phyloP scores from a whole-genome alignment of 768 basidiomycete species.

The Mycena galopus region DNA sequence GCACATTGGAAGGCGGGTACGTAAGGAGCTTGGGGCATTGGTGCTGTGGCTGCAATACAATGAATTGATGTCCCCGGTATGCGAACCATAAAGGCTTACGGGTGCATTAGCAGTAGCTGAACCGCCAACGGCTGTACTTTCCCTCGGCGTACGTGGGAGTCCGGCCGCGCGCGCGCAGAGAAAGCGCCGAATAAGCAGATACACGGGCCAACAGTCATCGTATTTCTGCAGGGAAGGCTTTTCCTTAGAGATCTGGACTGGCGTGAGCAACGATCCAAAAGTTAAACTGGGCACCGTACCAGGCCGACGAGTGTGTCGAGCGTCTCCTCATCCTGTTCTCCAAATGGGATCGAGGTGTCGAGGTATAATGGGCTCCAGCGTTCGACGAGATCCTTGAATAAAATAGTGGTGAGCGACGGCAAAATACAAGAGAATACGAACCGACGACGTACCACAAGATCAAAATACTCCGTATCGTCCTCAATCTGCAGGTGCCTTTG shows the following conservation, averaged over 20 bases:
- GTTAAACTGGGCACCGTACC: background rate
- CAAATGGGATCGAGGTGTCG: background rate
- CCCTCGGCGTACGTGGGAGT: background rate
- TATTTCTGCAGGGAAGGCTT: background rate
- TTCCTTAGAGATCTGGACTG: background rate
- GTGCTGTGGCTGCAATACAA: background rate
- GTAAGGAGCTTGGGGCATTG: background rate
- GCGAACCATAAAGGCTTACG: background rate
- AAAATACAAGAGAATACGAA: background rate
- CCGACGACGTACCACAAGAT: constrained; percentile 2
- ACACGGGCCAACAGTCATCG: background rate
- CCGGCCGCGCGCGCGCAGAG: background rate
- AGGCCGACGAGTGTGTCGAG: background rate
- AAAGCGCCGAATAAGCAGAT: background rate
- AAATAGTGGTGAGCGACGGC: background rate
- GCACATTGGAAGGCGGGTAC: background rate
- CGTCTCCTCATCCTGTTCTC: constrained; percentile 6
- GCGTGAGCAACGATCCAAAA: background rate
- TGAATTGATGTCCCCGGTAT: background rate
- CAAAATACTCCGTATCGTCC: constrained; percentile 8
- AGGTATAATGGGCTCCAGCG: background rate
- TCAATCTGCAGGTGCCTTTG: background rate
- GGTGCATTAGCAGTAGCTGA: background rate
- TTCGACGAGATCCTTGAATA: background rate
- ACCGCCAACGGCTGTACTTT: background rate